Percentiles rank a stretch among this genome's conserved stretches.
Evolutionary conservation across 2,329 filamentous ascomycete species (phyloP).

Genomic region (Monosporascus sp.): DNA sequence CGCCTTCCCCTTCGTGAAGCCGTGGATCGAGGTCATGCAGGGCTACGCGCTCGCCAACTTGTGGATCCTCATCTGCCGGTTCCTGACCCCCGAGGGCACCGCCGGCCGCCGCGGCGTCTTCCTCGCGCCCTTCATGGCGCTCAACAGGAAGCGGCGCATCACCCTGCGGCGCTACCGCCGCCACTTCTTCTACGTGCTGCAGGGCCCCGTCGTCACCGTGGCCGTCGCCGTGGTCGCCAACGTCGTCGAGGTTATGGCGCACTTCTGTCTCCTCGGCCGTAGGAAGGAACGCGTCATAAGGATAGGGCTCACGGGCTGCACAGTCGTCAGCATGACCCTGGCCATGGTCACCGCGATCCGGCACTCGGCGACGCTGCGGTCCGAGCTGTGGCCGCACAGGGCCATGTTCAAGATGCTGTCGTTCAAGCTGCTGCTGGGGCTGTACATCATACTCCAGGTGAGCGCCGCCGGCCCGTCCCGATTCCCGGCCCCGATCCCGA

Average conservation of each 20-base stretch:
- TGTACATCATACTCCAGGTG: slow-evolving; percentile 15
- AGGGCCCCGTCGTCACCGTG: slow-evolving; percentile 32
- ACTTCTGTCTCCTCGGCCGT: slow-evolving; percentile 26
- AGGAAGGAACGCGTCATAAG: slow-evolving; percentile 22
- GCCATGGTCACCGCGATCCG: slow-evolving; percentile 20
- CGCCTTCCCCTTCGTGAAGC: no score
- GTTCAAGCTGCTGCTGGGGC: slow-evolving; percentile 19
- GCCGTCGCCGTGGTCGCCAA: slow-evolving; percentile 36
- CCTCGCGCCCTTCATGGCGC: slow-evolving; percentile 29
- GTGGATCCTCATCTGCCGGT: slow-evolving; percentile 39
- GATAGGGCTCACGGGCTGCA: slow-evolving; percentile 25
- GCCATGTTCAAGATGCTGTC: slow-evolving; percentile 20
- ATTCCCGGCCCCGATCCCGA: no score
- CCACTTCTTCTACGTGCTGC: slow-evolving; percentile 32
- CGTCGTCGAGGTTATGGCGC: slow-evolving; percentile 22
- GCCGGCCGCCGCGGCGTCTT: slow-evolving; percentile 28
- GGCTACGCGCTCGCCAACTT: slow-evolving; percentile 36
- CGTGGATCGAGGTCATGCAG: slow-evolving; percentile 33
- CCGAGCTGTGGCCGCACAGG: slow-evolving; percentile 15
- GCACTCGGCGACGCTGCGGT: slow-evolving; percentile 9
- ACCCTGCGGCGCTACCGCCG: slow-evolving; percentile 17
- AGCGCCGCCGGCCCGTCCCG: no score
- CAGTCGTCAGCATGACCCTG: slow-evolving; percentile 16
- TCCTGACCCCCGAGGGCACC: slow-evolving; percentile 25
- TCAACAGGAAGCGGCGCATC: slow-evolving; percentile 2